Conservation (phyloP, 2,329 filamentous ascomycete species). For the Pseudovirgaria hyperparasitica region DNA sequence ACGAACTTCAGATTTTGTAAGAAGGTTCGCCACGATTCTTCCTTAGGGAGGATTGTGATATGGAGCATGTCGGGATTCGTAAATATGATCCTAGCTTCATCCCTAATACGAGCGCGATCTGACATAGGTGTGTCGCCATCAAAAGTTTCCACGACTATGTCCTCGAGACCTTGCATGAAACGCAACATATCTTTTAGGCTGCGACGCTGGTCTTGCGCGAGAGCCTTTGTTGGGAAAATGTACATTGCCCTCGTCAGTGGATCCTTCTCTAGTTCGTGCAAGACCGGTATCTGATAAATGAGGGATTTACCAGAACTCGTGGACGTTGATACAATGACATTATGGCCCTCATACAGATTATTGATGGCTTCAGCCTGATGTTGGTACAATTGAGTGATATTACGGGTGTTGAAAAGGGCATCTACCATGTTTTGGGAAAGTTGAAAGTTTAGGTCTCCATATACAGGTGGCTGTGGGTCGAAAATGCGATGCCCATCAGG, state of each 20-base stretch:
- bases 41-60: constrained; percentile 82
- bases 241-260: constrained; percentile 76
- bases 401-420: constrained; percentile 81
- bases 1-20: constrained; percentile 84
- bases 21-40: constrained; percentile 78
- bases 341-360: constrained; percentile 62
- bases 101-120: constrained; percentile 66
- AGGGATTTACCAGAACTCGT: constrained; percentile 95
- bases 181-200: constrained; percentile 74
- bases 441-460: constrained; percentile 72
- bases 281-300: constrained; percentile 92
- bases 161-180: constrained; percentile 66
- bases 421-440: constrained; percentile 91
- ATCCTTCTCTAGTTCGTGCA: constrained; percentile 75
- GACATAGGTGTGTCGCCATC: constrained; percentile 86
- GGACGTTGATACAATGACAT: constrained; percentile 88
- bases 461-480: constrained; percentile 68
- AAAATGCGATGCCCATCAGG: constrained; percentile 87
- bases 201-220: constrained; percentile 86
- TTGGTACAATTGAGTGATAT: constrained; percentile 74
- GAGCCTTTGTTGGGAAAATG: constrained; percentile 93
- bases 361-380: constrained; percentile 95
- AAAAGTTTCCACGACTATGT: constrained; percentile 77
- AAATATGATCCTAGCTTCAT: constrained; percentile 85
- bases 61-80: constrained; percentile 98